Conservation (phyloP, 2,329 filamentous ascomycete species). For the Epichloe baconii region DNA sequence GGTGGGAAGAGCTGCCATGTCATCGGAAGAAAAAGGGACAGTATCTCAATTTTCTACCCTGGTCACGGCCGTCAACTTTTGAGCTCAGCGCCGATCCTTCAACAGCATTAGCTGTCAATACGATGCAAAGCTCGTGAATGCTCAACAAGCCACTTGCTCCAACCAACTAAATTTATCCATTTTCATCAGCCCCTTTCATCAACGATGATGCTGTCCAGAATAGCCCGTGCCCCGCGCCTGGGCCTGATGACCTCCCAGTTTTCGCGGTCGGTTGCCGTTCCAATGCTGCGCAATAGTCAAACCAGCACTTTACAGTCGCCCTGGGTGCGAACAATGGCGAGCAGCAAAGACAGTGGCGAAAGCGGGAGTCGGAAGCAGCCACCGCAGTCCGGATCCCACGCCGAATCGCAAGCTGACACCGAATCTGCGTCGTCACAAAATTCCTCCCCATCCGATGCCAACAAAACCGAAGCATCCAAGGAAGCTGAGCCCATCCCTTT, state of each 20-base stretch:
- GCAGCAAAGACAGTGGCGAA: constrained; percentile 7
- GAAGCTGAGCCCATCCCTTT: constrained; percentile 35
- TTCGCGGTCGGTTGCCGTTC: constrained; percentile 13
- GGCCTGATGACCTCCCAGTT: constrained; percentile 18
- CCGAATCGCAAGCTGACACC: constrained; percentile 1
- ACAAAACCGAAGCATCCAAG: constrained; percentile 14
- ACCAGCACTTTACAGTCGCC: constrained; percentile 12
- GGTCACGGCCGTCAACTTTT: neutral
- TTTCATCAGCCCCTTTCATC: neutral
- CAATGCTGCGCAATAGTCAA: constrained; percentile 15
- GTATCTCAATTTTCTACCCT: neutral
- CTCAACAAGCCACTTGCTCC: neutral
- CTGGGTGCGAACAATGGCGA: constrained; percentile 18
- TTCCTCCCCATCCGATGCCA: neutral
- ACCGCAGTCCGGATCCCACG: neutral
- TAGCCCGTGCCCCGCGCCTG: constrained; percentile 21
- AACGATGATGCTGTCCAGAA: constrained; percentile 26
- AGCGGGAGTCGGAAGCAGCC: constrained; percentile 4
- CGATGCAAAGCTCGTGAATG: constrained; percentile 2
- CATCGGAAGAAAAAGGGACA: neutral
- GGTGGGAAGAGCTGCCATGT: neutral
- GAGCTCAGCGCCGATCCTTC: neutral
- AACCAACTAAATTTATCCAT: neutral
- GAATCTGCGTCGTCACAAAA: constrained; percentile 4
- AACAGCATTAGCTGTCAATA: neutral